Base-by-base conservation (phyloP, 1,284 basidiomycete species). In the Cryptococcus sp. region DNA sequence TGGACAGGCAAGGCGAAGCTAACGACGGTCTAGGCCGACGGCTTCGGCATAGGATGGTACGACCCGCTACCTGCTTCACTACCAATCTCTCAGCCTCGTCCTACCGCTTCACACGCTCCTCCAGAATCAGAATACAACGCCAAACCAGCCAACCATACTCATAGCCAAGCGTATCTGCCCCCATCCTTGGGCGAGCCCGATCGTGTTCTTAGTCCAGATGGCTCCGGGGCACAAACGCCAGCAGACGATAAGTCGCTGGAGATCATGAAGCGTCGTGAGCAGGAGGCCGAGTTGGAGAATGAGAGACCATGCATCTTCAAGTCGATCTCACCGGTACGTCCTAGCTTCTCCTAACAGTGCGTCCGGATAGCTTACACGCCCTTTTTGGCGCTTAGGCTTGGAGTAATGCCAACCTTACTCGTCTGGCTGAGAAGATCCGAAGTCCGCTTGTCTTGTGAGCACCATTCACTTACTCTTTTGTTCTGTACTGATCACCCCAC, bases 251-350 rank as follows among this genome's bases (percentile, higher is more conserved):
- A 61, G 25, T 65, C 64, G 8, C 50, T 57, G 17, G 64, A 70
- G 44, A 58, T 74, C 4, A 54, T 72, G 25, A 56, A 57, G 39
- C 60, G 66, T 52, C 60, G 71, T 23, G 67, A 73, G 50, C 23
- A 56, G 22, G 75, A 77, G 61, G 54, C 63, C 67, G 90, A 93
- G 68, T 87, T 91, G 72, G 83, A 92, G 35, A 89, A 90, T 47
- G 85, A 83, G 62, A 87, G 91, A 67, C 94, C 94, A 10, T 97
- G 95, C 77, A 90, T 98, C 61, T 98, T 97, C 78, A 97, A 93
- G 52, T 91, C 90, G n/a, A 88, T 96, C 19, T 93, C 92, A 5
- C 94, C 92, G 5, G 91, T 92, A 60, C 67, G 84, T 11, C 31
- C 8, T 41, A 31, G 5, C 20, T 8, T 42, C 23, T 39, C 10